A percentile compares a stretch with the other conserved stretches of the same genome.
Conservation (phyloP, 768 basidiomycete species). For the Hydnomerulius pinastri region DNA sequence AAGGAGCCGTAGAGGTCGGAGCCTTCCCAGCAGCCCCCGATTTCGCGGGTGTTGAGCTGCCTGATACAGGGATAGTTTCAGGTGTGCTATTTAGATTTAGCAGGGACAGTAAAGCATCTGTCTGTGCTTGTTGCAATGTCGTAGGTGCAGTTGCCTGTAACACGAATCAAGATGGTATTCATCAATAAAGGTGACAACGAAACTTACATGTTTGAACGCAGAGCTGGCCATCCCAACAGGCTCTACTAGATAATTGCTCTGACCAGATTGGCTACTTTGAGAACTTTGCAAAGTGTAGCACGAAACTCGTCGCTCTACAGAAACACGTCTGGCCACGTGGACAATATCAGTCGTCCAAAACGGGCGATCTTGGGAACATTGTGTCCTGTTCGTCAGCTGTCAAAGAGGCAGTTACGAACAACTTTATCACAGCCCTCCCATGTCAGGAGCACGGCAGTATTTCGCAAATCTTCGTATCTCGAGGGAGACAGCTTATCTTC, state of each 20-base stretch:
- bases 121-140: slow-evolving; percentile 88
- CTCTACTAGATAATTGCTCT: background rate
- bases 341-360: slow-evolving; percentile 4
- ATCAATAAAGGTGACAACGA: background rate
- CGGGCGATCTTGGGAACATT: background rate
- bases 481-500: background rate
- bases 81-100: slow-evolving; percentile 79
- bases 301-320: too few species aligned
- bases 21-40: slow-evolving; percentile 48
- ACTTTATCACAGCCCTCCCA: too few species aligned
- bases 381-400: too few species aligned
- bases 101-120: slow-evolving; percentile 77
- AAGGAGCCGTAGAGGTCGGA: slow-evolving; percentile 59
- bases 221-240: slow-evolving; percentile 43
- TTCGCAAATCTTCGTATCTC: background rate
- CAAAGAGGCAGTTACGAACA: too few species aligned
- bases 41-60: slow-evolving; percentile 16
- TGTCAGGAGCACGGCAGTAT: background rate
- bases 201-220: slow-evolving; percentile 45
- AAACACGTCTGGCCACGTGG: slow-evolving; percentile 9
- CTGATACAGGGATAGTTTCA: slow-evolving; percentile 17
- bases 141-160: slow-evolving; percentile 42
- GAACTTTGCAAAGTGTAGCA: too few species aligned
- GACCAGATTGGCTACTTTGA: too few species aligned
- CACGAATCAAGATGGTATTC: slow-evolving; percentile 31